These are phyloP conservation scores for Uronychia binucleata DNA, from an alignment of 73 alveolate species.

Conservation along the genomic window DNA sequence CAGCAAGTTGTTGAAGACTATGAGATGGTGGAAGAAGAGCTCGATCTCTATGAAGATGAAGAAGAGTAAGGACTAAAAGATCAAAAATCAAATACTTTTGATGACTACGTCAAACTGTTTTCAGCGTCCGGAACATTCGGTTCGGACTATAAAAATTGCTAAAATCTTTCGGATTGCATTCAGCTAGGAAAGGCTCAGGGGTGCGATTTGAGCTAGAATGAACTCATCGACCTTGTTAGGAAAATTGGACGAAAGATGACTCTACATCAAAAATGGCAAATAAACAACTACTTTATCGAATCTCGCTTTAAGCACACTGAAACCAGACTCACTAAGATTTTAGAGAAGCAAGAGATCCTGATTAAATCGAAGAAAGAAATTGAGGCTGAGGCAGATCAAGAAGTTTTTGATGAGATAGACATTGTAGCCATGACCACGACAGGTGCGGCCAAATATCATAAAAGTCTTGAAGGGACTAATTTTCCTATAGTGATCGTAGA, in stretches of 20 bases:
- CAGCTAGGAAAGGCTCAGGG: not conserved
- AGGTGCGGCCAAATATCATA: conserved; percentile 83
- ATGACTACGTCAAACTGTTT: not conserved
- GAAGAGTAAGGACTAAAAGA: not conserved
- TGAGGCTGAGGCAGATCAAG: not conserved
- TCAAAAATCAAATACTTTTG: not conserved
- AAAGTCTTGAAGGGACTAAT: conserved; percentile 66
- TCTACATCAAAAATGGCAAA: not conserved
- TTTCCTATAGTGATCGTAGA: conserved; percentile 82
- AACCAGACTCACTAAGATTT: not conserved
- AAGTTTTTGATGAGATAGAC: conserved; percentile 1
- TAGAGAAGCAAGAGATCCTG: not conserved
- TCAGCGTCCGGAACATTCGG: not conserved
- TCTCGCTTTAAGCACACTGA: not conserved
- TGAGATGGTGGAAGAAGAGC: not conserved
- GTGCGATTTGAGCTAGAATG: too few species aligned
- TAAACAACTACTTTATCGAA: not conserved
- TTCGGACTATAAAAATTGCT: not conserved
- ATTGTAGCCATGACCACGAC: conserved; percentile 91
- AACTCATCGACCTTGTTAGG: too few species aligned
- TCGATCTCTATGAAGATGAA: not conserved
- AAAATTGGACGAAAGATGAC: not conserved
- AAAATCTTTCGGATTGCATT: not conserved
- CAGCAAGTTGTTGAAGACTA: not conserved
- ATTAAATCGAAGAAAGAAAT: conserved; percentile 1